Conservation (phyloP, 441 rosid species). For the Jatropha multifida region DNA sequence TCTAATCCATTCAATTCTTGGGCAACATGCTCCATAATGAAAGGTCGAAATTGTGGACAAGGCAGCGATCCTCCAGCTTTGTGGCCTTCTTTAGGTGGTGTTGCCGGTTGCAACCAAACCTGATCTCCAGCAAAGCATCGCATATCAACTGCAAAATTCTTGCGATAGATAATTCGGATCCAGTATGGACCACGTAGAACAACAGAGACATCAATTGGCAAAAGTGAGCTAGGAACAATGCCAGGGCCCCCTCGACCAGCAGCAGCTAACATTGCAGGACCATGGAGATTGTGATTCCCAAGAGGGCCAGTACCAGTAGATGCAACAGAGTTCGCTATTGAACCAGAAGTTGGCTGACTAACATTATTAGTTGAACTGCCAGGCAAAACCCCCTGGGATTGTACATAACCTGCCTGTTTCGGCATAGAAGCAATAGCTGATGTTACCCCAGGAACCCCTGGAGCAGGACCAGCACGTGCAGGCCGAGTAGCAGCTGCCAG, state of each 20-base stretch:
- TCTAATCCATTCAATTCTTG: conserved; percentile 96
- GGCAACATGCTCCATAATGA: conserved; percentile 99
- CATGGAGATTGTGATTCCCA: conserved; percentile 59
- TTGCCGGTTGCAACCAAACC: conserved; percentile 99
- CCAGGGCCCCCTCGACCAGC: conserved; percentile 95
- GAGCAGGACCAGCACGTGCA: conserved; percentile 87
- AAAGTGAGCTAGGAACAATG: conserved; percentile 94
- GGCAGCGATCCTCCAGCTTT: conserved; percentile 96
- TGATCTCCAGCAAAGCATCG: conserved; percentile 99
- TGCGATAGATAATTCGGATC: conserved; percentile 94
- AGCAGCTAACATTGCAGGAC: conserved; percentile 77
- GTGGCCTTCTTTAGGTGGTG: conserved; percentile 97
- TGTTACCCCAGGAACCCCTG: conserved; percentile 56
- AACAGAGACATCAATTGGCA: conserved; percentile 98
- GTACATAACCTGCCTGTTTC: conserved; percentile 62
- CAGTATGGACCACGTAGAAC: conserved; percentile 98
- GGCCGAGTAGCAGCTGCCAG: conserved; percentile 98
- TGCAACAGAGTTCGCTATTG: conserved; percentile 45
- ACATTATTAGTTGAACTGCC: conserved; percentile 40
- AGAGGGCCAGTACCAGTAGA: conserved; percentile 53
- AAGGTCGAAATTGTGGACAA: conserved; percentile 99
- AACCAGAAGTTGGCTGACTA: conserved; percentile 48
- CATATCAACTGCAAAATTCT: conserved; percentile 97
- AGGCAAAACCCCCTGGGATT: conserved; percentile 58
- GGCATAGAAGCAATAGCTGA: conserved; percentile 48